A percentile compares a stretch with the other conserved stretches of the same genome.
Conservation (phyloP, 257 asterid species). For the Datura wrightii region DNA sequence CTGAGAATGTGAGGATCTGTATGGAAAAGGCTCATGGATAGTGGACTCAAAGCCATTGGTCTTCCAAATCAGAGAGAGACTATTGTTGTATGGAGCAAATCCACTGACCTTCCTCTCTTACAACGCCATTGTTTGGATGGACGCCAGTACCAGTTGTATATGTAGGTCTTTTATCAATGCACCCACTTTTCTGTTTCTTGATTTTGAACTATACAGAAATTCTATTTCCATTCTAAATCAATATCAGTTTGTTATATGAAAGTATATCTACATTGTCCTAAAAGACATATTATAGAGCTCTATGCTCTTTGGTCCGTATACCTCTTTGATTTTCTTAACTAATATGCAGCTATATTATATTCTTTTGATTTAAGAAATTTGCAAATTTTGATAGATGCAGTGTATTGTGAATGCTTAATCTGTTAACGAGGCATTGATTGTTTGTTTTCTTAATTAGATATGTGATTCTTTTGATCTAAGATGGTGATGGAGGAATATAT, state of each 20-base stretch:
- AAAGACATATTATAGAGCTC: conserved; percentile 48
- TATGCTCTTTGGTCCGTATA: conserved; percentile 87
- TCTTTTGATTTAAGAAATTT: not conserved
- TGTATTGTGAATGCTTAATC: conserved; percentile 21
- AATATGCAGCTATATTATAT: not conserved
- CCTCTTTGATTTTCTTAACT: not conserved
- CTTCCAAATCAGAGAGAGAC: conserved; percentile 32
- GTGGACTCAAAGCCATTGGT: conserved; percentile 87
- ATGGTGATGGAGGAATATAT: not conserved
- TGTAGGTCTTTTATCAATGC: conserved; percentile 59
- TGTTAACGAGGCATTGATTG: not conserved
- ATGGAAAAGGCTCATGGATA: conserved; percentile 70
- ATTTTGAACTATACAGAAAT: not conserved
- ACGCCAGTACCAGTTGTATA: conserved; percentile 78
- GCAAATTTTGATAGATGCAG: not conserved
- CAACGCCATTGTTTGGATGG: conserved; percentile 77
- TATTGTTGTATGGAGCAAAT: too few species aligned
- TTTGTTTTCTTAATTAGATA: not conserved
- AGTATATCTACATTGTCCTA: too few species aligned
- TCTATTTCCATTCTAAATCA: too few species aligned
- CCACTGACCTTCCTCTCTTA: too few species aligned
- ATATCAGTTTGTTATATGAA: too few species aligned
- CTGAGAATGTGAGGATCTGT: conserved; percentile 76
- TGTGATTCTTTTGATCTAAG: conserved; percentile 6
- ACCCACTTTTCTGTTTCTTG: not conserved